Evolutionary conservation across 2,329 filamentous ascomycete genomes (phyloP).

Genomic region (Lecanoromycetidae sp.): DNA sequence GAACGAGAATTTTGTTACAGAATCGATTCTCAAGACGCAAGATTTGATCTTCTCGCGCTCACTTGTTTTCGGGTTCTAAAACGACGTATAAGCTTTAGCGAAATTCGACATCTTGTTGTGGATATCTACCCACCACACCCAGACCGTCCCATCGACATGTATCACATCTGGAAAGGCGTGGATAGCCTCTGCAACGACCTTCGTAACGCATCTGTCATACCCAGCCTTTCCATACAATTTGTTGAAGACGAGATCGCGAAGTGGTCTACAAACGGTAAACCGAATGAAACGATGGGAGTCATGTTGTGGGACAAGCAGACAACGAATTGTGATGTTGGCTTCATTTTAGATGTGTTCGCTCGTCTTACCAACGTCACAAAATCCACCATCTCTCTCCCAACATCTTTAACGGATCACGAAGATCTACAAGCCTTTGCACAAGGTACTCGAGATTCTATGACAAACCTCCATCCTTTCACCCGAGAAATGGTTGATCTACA

Average conservation of each 20-base stretch:
- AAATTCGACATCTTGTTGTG: neutral
- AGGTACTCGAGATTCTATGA: too few species aligned
- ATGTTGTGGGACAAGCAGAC: too few species aligned
- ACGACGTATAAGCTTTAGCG: neutral
- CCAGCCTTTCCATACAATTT: neutral
- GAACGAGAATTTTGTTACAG: neutral
- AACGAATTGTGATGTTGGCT: neutral
- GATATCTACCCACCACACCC: conserved; percentile 5
- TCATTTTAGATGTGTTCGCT: neutral
- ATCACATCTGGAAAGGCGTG: conserved; percentile 1
- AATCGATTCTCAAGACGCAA: neutral
- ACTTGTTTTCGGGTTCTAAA: neutral
- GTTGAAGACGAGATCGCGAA: neutral
- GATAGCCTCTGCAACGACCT: neutral
- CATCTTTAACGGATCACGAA: neutral
- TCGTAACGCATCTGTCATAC: neutral
- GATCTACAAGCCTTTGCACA: too few species aligned
- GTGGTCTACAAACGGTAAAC: neutral
- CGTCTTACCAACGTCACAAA: neutral
- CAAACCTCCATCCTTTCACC: too few species aligned
- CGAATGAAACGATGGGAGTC: neutral
- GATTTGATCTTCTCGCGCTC: neutral
- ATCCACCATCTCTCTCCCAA: neutral
- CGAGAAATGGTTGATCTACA: too few species aligned
- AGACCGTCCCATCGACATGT: conserved; percentile 1